These are phyloP conservation scores for Termitomyces sp. DNA, from an alignment of 768 basidiomycete genomes.

Conservation along the genomic window DNA sequence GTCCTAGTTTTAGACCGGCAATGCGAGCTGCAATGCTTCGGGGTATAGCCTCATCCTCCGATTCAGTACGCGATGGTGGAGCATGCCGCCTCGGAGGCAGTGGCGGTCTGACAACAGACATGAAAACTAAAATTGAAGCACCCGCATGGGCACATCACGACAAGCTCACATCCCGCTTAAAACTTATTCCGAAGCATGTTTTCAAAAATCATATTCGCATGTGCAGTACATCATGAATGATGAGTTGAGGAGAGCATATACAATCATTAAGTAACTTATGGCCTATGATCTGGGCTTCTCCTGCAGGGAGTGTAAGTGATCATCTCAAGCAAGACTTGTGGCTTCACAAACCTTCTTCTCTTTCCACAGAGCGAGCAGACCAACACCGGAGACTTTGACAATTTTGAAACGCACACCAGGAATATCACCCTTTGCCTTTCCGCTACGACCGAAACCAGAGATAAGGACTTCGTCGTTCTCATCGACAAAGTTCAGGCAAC, in stretches of 20 bases:
- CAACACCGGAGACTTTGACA: slow-evolving; percentile 99
- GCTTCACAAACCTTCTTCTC: slow-evolving; percentile 84
- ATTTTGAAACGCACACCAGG: slow-evolving; percentile 99
- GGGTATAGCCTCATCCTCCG: slow-evolving; percentile 4
- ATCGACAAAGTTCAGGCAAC: slow-evolving; percentile 97
- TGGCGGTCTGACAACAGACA: slow-evolving; percentile 13
- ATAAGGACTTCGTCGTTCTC: slow-evolving; percentile 99
- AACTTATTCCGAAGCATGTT: background rate
- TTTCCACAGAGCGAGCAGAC: slow-evolving; percentile 96
- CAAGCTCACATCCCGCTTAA: background rate
- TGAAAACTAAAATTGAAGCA: background rate
- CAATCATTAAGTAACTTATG: slow-evolving; percentile 2
- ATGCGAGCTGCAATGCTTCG: slow-evolving; percentile 25
- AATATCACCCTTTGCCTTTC: slow-evolving; percentile 99
- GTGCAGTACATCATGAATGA: slow-evolving; percentile 12
- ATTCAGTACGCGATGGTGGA: slow-evolving; percentile 2
- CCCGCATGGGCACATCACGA: background rate
- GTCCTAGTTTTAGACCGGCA: slow-evolving; percentile 22
- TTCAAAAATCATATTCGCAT: slow-evolving; percentile 9
- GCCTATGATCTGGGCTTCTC: slow-evolving; percentile 66
- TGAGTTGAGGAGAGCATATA: slow-evolving; percentile 8
- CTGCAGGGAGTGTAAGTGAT: slow-evolving; percentile 24
- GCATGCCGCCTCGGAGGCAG: slow-evolving; percentile 22
- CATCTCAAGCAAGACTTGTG: background rate
- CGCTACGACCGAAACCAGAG: slow-evolving; percentile 99